Percentiles rank a stretch among this genome's conserved stretches.
These are phyloP conservation scores for Telopea speciosissima DNA, from an alignment of 177 flowering plant species.

Conservation along the genomic window DNA sequence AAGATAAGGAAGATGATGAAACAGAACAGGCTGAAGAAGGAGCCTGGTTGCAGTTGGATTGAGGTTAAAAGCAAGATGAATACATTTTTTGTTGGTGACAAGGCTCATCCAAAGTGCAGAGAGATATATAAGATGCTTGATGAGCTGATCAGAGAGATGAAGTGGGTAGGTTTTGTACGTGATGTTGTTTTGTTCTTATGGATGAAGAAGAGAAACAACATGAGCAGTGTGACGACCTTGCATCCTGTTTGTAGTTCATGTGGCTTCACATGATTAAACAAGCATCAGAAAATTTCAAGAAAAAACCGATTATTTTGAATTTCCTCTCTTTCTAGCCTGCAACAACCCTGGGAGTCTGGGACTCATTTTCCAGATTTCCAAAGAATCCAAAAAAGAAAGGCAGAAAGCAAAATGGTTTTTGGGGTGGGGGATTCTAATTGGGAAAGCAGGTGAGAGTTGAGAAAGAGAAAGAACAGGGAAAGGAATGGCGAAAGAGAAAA, in stretches of 20 bases:
- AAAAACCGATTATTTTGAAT: no score
- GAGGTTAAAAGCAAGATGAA: constrained; percentile 63
- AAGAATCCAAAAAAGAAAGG: no score
- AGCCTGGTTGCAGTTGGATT: constrained; percentile 92
- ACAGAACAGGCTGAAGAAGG: constrained; percentile 50
- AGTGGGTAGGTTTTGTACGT: constrained; percentile 27
- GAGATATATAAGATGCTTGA: constrained; percentile 52
- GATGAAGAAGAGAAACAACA: constrained; percentile 12
- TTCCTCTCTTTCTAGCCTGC: no score
- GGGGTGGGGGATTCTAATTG: no score
- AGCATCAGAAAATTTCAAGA: neutral
- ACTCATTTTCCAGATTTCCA: no score
- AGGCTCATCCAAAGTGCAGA: constrained; percentile 58
- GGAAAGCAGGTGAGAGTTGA: neutral
- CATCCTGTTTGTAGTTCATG: neutral
- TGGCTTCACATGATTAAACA: neutral
- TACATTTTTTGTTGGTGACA: constrained; percentile 63
- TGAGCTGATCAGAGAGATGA: constrained; percentile 50
- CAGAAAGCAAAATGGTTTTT: no score
- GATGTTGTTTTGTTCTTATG: constrained; percentile 15
- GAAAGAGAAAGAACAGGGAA: neutral
- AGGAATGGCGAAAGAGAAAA: neutral
- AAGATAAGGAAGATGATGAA: constrained; percentile 57
- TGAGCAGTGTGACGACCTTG: neutral
- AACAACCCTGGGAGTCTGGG: no score